These are phyloP conservation scores for Nemania sp. DNA, from an alignment of 2,329 filamentous ascomycete genomes.

Conservation along the genomic window DNA sequence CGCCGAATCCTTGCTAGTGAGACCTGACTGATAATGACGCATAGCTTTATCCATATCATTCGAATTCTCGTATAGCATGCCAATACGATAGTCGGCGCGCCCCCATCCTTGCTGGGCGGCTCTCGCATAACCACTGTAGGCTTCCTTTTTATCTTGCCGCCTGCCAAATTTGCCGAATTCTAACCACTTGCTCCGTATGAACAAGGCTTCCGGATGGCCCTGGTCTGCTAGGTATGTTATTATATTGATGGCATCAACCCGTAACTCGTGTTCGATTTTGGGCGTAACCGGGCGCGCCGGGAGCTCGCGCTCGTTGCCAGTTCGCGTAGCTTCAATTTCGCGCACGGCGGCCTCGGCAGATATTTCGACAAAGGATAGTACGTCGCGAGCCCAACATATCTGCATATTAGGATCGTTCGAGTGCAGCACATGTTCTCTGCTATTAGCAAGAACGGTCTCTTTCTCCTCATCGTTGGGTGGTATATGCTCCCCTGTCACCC, in stretches of 20 bases:
- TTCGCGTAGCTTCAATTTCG: constrained; percentile 50
- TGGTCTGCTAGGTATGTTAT: constrained; percentile 88
- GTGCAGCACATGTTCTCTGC: constrained; percentile 80
- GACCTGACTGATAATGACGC: constrained; percentile 83
- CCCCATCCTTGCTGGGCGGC: constrained; percentile 86
- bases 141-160: constrained; percentile 90
- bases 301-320: constrained; percentile 41
- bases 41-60: constrained; percentile 91
- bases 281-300: constrained; percentile 73
- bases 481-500: constrained; percentile 82
- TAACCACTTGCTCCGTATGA: constrained; percentile 94
- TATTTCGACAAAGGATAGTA: constrained; percentile 85
- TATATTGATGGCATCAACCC: constrained; percentile 87
- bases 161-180: constrained; percentile 97
- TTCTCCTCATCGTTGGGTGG: constrained; percentile 94
- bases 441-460: constrained; percentile 84
- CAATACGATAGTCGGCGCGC: constrained; percentile 92
- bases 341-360: constrained; percentile 75
- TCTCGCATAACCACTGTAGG: constrained; percentile 81
- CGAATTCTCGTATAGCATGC: constrained; percentile 96
- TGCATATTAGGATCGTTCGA: constrained; percentile 97
- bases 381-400: constrained; percentile 93
- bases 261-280: constrained; percentile 83
- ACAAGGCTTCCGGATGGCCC: constrained; percentile 89
- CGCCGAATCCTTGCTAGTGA: constrained; percentile 81